Percentiles rank a stretch among this genome's conserved stretches.
These are phyloP conservation scores for Penicillium sp. DNA, from an alignment of 2,329 filamentous ascomycete genomes.

Conservation along the genomic window DNA sequence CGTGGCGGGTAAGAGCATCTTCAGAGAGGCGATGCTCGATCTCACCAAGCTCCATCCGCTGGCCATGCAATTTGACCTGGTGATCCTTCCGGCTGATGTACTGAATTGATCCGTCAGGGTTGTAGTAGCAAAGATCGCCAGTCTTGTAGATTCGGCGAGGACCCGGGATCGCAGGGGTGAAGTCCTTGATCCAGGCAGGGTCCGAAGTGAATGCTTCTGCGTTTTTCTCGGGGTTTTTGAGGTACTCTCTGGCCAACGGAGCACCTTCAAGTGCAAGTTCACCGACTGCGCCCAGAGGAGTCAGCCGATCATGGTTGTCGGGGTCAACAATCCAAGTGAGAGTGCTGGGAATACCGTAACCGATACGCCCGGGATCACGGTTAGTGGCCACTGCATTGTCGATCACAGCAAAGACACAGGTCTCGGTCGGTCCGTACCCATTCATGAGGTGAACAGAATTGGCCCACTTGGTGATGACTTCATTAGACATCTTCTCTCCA, in stretches of 20 bases:
- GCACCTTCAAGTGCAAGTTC: slow-evolving; percentile 35
- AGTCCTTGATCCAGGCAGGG: slow-evolving; percentile 22
- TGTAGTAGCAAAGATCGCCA: slow-evolving; percentile 28
- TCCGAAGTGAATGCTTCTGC: slow-evolving; percentile 23
- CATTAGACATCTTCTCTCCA: slow-evolving; percentile 58
- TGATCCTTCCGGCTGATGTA: slow-evolving; percentile 54
- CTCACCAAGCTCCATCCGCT: slow-evolving; percentile 53
- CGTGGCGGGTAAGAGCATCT: slow-evolving; percentile 30
- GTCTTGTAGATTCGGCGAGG: slow-evolving; percentile 24
- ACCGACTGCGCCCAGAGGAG: slow-evolving; percentile 32
- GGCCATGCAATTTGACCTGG: slow-evolving; percentile 59
- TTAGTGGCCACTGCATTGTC: slow-evolving; percentile 24
- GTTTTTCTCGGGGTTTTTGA: slow-evolving; percentile 33
- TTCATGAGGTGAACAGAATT: slow-evolving; percentile 33
- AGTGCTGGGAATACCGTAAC: slow-evolving; percentile 22
- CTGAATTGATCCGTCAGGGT: slow-evolving; percentile 28
- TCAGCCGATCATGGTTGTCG: slow-evolving; percentile 24
- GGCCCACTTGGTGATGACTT: slow-evolving; percentile 63
- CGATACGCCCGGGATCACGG: slow-evolving; percentile 22
- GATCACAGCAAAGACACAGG: slow-evolving; percentile 26
- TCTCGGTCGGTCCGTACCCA: slow-evolving; percentile 34
- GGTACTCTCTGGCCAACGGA: slow-evolving; percentile 33
- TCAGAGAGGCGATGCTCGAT: slow-evolving; percentile 35
- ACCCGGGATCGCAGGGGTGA: slow-evolving; percentile 7
- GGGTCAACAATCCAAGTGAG: slow-evolving; percentile 31